Percentiles rank a stretch among this genome's conserved stretches.
Conservation (phyloP, 2,329 filamentous ascomycete species). For the Elsinoe arachidis region DNA sequence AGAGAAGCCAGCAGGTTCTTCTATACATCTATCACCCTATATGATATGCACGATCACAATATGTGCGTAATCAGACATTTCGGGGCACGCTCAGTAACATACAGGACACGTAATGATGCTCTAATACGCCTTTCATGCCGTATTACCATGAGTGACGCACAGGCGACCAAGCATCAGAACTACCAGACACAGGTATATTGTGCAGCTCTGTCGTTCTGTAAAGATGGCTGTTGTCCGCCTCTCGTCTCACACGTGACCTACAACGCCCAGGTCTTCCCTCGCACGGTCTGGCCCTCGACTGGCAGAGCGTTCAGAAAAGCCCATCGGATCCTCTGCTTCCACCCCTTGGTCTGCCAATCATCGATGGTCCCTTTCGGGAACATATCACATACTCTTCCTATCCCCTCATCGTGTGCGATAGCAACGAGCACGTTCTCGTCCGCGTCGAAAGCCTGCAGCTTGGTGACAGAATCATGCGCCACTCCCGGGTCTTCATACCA, state of each 20-base stretch:
- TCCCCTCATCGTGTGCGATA: conserved; percentile 21
- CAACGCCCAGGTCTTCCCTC: neutral
- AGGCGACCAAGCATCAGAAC: no score
- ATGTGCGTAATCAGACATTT: no score
- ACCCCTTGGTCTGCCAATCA: conserved; percentile 20
- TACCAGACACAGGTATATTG: no score
- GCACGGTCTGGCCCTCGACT: neutral
- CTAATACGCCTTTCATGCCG: no score
- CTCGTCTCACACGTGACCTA: neutral
- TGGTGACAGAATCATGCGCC: conserved; percentile 18
- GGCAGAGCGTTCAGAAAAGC: conserved; percentile 1
- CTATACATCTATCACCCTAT: no score
- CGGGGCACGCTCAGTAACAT: no score
- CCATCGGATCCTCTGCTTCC: conserved; percentile 14
- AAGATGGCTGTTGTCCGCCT: no score
- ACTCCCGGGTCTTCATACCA: conserved; percentile 17
- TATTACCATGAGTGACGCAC: no score
- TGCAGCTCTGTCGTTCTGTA: no score
- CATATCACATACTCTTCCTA: conserved; percentile 17
- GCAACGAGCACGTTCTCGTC: conserved; percentile 20
- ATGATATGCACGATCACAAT: no score
- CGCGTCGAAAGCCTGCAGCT: conserved; percentile 19
- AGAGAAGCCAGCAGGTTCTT: no score
- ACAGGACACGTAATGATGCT: no score
- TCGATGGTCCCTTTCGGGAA: conserved; percentile 19